phyloP scores from a whole-genome alignment of 176 grass and related monocot species.

The Leersia perrieri region DNA sequence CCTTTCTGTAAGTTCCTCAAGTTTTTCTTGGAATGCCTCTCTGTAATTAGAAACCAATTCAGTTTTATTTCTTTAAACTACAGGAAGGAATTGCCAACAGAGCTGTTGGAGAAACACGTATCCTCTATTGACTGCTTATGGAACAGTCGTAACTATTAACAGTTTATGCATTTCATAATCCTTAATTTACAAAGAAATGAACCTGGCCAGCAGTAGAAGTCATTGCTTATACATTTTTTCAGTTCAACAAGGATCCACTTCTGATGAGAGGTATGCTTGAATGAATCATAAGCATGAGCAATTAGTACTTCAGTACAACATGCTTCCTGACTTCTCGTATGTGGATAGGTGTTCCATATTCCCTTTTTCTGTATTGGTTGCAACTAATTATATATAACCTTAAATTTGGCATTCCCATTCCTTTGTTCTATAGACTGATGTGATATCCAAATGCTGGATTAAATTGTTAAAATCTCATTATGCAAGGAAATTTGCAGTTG shows the following conservation, averaged over 20 bases:
- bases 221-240: slow-evolving; percentile 87
- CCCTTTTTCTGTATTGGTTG: neutral
- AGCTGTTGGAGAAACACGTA: slow-evolving; percentile 95
- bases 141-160: slow-evolving; percentile 23
- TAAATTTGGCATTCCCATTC: neutral
- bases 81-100: slow-evolving; percentile 91
- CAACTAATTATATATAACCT: neutral
- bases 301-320: neutral
- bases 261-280: slow-evolving; percentile 54
- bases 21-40: neutral
- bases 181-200: slow-evolving; percentile 72
- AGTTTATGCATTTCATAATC: slow-evolving; percentile 22
- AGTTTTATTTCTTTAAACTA: slow-evolving; percentile 30
- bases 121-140: slow-evolving; percentile 42
- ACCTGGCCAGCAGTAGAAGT: slow-evolving; percentile 86
- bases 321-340: neutral
- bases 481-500: neutral
- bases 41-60: slow-evolving; percentile 5
- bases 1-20: slow-evolving; percentile 67
- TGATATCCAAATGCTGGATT: neutral
- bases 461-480: neutral
- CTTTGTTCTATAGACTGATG: neutral
- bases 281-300: neutral
- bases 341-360: neutral
- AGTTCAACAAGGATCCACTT: slow-evolving; percentile 58